These are phyloP conservation scores for Cercospora sesami DNA, from an alignment of 2,329 filamentous ascomycete genomes.

Conservation along the genomic window DNA sequence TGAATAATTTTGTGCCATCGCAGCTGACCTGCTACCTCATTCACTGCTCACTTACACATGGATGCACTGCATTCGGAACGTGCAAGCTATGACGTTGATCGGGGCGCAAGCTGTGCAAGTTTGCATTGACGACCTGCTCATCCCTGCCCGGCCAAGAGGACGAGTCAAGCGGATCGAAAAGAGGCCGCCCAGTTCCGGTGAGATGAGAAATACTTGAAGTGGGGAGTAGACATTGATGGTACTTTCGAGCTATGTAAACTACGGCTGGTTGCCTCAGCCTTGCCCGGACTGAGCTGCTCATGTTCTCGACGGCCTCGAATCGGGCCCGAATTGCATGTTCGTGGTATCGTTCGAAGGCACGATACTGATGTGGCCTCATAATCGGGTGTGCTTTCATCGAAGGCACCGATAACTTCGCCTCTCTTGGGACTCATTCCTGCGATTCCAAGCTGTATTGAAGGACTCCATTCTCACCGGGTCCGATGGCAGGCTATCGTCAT, in stretches of 20 bases:
- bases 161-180: background rate
- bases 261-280: background rate
- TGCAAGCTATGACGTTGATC: slow-evolving; percentile 9
- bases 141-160: slow-evolving; percentile 4
- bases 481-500: background rate
- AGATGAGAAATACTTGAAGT: background rate
- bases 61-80: slow-evolving; percentile 12
- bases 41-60: slow-evolving; percentile 14
- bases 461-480: background rate
- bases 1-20: slow-evolving; percentile 7
- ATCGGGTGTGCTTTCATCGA: background rate
- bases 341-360: background rate
- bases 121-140: slow-evolving; percentile 1
- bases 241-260: background rate
- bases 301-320: background rate
- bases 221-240: background rate
- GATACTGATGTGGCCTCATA: background rate
- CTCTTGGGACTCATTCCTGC: background rate
- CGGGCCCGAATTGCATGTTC: background rate
- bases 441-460: slow-evolving; percentile 1
- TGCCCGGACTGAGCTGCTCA: background rate
- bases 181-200: slow-evolving; percentile 9
- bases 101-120: slow-evolving; percentile 1
- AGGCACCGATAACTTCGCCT: background rate
- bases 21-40: slow-evolving; percentile 11